Evolutionary conservation across 495 filamentous ascomycete genomes (phyloP).

Genomic region (Neurospora pannonica): DNA sequence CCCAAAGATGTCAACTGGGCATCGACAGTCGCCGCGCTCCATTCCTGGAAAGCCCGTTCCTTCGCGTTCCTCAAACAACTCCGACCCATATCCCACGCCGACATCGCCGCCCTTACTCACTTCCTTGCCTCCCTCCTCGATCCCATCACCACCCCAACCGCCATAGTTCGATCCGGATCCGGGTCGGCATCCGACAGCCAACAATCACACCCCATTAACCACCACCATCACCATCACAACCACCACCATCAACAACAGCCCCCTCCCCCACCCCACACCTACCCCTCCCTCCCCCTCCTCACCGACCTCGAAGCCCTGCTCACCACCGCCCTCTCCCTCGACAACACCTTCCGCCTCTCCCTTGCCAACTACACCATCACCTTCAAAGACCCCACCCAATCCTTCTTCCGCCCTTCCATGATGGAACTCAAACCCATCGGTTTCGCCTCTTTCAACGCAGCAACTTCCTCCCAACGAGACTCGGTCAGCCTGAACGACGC

Average conservation of each 20-base stretch:
- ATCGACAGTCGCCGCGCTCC: not conserved
- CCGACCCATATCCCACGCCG: not conserved
- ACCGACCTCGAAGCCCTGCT: not conserved
- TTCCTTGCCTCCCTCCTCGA: not conserved
- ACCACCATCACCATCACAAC: not conserved
- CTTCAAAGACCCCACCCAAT: not conserved
- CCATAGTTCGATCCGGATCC: not conserved
- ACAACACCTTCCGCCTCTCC: not conserved
- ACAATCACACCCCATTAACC: not conserved
- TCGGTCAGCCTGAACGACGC: not conserved
- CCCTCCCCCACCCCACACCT: not conserved
- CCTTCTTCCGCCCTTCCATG: not conserved
- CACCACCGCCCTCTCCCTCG: not conserved
- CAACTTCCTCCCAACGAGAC: not conserved
- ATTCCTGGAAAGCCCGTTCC: not conserved
- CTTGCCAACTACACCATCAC: not conserved
- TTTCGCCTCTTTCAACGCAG: not conserved
- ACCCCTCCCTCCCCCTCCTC: not conserved
- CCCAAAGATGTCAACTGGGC: not conserved
- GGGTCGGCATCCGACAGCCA: not conserved
- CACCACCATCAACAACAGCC: not conserved
- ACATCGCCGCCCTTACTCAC: not conserved
- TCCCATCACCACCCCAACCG: not conserved
- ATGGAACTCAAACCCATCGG: not conserved
- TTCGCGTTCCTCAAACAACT: not conserved